Conservation (phyloP, 1,284 basidiomycete genomes). For the Cryptococcus sp. region DNA sequence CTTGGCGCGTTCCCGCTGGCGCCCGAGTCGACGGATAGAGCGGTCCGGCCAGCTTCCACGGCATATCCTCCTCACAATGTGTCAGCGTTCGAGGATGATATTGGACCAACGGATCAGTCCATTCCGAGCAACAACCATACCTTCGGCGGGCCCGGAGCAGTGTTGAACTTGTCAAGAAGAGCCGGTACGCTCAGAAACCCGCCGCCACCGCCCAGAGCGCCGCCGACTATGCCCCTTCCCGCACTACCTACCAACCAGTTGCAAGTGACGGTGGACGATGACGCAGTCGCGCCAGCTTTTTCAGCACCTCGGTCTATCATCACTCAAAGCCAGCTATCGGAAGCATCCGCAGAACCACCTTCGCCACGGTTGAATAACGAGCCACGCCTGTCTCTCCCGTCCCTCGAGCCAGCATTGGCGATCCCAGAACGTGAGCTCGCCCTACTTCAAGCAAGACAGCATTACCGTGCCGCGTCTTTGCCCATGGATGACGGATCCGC, state of each 20-base stretch:
- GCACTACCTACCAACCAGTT: constrained; percentile 6
- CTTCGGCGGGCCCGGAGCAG: no score
- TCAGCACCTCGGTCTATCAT: background rate
- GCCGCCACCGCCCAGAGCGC: constrained; percentile 13
- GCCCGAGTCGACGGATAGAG: no score
- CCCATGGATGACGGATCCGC: constrained; percentile 1
- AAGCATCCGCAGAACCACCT: background rate
- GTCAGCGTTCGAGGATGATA: no score
- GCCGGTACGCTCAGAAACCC: background rate
- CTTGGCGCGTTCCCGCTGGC: no score
- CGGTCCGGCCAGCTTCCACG: no score
- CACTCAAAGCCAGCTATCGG: background rate
- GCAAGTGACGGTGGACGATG: background rate
- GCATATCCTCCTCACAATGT: no score
- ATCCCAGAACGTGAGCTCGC: constrained; percentile 4
- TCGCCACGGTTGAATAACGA: background rate
- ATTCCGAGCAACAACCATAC: no score
- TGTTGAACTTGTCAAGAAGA: background rate
- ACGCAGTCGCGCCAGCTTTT: background rate
- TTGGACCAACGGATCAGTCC: no score
- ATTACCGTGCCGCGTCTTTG: constrained; percentile 1
- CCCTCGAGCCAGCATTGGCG: background rate
- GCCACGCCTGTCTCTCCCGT: constrained; percentile 2
- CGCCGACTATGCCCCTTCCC: constrained; percentile 16
- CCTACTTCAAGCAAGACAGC: constrained; percentile 6